These are phyloP conservation scores for Poa annua DNA, from an alignment of 176 grass and related monocot species.

Conservation along the genomic window DNA sequence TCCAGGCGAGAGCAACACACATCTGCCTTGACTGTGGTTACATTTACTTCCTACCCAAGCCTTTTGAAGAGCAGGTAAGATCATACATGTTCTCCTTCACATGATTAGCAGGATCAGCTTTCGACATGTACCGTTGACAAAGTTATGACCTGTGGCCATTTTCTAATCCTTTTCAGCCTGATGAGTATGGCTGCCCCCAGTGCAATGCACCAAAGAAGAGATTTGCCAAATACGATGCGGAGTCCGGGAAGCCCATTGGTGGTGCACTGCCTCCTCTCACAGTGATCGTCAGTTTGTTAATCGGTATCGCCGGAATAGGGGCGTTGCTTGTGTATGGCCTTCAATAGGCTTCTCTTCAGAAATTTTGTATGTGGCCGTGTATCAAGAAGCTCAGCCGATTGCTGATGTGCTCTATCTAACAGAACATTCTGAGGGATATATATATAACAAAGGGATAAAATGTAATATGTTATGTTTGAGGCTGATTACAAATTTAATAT, in stretches of 20 bases:
- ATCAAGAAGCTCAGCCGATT: conserved; percentile 40
- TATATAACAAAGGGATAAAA: conserved; percentile 17
- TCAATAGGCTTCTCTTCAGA: conserved; percentile 55
- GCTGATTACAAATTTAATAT: conserved; percentile 11
- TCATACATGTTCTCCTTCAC: conserved; percentile 8
- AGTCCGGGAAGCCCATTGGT: conserved; percentile 69
- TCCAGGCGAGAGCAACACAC: conserved; percentile 93
- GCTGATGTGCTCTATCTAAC: conserved; percentile 22
- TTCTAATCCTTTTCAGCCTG: conserved; percentile 61
- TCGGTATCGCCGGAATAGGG: conserved; percentile 79
- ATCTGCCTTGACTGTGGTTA: conserved; percentile 95
- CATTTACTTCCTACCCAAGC: conserved; percentile 87
- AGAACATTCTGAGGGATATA: conserved; percentile 31
- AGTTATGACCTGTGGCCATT: conserved; percentile 9
- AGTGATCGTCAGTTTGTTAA: conserved; percentile 71
- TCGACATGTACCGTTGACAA: not conserved
- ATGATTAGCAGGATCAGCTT: conserved; percentile 23
- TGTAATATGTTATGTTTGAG: conserved; percentile 20
- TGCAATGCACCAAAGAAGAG: conserved; percentile 98
- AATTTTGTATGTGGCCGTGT: conserved; percentile 31
- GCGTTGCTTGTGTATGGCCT: conserved; percentile 90
- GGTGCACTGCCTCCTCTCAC: conserved; percentile 66
- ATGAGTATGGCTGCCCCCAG: conserved; percentile 81
- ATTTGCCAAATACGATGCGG: conserved; percentile 66
- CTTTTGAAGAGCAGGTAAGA: conserved; percentile 93